Conservation (phyloP, 169 alveolate genomes). For the Plasmodium sp. region DNA sequence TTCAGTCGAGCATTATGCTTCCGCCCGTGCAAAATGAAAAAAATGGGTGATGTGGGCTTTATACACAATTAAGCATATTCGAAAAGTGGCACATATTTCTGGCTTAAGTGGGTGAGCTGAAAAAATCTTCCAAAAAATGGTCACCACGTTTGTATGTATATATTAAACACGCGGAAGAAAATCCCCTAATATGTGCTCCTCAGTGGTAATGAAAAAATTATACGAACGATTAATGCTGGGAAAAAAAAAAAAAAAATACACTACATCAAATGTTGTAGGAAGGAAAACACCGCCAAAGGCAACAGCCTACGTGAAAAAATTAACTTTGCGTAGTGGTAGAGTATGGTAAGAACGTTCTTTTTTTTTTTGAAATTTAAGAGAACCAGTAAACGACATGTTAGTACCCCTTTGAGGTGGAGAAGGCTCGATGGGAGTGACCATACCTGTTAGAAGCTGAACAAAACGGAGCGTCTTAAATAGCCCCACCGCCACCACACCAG, state of each 20-base stretch:
- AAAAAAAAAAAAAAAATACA: background rate
- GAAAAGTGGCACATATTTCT: background rate
- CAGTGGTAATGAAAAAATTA: background rate
- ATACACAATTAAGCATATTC: background rate
- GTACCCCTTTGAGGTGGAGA: background rate
- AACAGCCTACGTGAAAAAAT: background rate
- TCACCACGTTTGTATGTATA: background rate
- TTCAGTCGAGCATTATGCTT: background rate
- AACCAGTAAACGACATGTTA: background rate
- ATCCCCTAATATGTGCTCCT: background rate
- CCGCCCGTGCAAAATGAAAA: background rate
- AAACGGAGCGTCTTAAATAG: background rate
- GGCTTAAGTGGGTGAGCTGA: background rate
- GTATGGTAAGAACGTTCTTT: background rate
- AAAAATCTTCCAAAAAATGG: background rate
- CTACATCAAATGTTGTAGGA: background rate
- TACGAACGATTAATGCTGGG: background rate
- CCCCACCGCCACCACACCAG: background rate
- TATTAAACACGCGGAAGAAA: background rate
- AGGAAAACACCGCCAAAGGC: background rate
- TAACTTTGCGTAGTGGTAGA: background rate
- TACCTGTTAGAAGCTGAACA: background rate
- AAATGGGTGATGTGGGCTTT: background rate
- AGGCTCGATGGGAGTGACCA: background rate
- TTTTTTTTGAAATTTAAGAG: background rate